These are phyloP conservation scores for Seiridium unicorne DNA, from an alignment of 2,329 filamentous ascomycete genomes.

Conservation along the genomic window DNA sequence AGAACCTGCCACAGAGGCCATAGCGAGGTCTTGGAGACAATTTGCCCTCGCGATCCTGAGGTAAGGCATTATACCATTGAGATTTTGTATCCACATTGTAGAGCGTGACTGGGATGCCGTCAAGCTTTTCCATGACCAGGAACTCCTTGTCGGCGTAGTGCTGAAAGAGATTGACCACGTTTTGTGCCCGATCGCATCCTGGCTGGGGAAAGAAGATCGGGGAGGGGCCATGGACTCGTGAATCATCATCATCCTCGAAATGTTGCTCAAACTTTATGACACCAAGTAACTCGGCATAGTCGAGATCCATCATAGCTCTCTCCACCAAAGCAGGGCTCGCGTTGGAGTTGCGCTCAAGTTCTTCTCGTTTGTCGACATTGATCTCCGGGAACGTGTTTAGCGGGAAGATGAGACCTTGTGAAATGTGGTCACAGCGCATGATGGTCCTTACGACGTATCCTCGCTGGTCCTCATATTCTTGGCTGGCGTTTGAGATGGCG, in stretches of 20 bases:
- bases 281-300: constrained; percentile 23
- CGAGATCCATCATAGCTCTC: constrained; percentile 13
- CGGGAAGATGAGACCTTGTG: constrained; percentile 26
- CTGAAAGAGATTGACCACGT: constrained; percentile 18
- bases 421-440: constrained; percentile 16
- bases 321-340: constrained; percentile 7
- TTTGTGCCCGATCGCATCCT: constrained; percentile 24
- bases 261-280: constrained; percentile 26
- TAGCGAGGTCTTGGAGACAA: constrained; percentile 10
- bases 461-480: constrained; percentile 11
- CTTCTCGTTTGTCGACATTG: not conserved
- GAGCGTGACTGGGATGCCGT: constrained; percentile 28
- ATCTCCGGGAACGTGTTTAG: constrained; percentile 20
- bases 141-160: constrained; percentile 12
- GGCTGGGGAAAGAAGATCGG: constrained; percentile 26
- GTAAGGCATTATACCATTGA: constrained; percentile 16
- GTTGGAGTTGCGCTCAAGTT: not conserved
- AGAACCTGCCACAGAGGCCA: constrained; percentile 18
- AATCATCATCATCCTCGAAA: not conserved
- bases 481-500: not conserved
- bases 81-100: constrained; percentile 22
- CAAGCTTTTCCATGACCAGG: constrained; percentile 31
- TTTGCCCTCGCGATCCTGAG: not conserved
- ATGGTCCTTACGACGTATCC: constrained; percentile 21
- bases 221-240: constrained; percentile 11